Percentiles rank a stretch among this genome's conserved stretches.
These are phyloP conservation scores for Heterobasidion irregulare DNA, from an alignment of 1,284 basidiomycete genomes.

Conservation along the genomic window DNA sequence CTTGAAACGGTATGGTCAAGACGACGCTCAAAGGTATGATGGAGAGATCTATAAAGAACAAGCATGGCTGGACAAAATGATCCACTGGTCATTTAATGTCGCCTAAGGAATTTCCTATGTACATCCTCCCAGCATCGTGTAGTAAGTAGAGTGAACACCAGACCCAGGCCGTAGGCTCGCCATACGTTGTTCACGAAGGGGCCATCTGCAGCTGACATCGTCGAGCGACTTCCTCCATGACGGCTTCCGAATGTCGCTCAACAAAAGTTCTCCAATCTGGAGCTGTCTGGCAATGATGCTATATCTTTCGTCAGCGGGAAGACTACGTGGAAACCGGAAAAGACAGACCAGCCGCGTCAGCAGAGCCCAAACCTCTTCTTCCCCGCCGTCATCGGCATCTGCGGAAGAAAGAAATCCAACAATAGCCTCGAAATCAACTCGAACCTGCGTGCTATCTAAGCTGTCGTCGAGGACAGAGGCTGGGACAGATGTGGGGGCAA, in stretches of 20 bases:
- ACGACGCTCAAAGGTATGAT: neutral
- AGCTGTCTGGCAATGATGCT: constrained; percentile 41
- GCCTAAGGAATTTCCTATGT: neutral
- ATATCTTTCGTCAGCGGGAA: constrained; percentile 6
- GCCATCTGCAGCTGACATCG: neutral
- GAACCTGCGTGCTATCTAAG: neutral
- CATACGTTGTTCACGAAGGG: neutral
- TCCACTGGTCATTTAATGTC: neutral
- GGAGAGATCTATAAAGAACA: neutral
- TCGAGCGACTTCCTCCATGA: constrained; percentile 22
- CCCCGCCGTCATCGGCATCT: constrained; percentile 34
- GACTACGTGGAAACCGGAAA: neutral
- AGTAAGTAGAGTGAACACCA: neutral
- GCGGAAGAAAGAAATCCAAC: constrained; percentile 42
- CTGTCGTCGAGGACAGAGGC: neutral
- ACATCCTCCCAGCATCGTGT: neutral
- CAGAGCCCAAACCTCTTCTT: constrained; percentile 38
- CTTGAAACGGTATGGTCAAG: neutral
- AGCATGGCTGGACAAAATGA: neutral
- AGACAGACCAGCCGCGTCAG: constrained; percentile 18
- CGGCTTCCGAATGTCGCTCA: constrained; percentile 29
- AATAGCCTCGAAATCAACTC: constrained; percentile 38
- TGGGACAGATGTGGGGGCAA: neutral
- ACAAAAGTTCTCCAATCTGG: constrained; percentile 52
- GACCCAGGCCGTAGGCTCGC: neutral